phyloP scores from a whole-genome alignment of 2,329 filamentous ascomycete genomes.

The Proliferodiscus dingleyae region DNA sequence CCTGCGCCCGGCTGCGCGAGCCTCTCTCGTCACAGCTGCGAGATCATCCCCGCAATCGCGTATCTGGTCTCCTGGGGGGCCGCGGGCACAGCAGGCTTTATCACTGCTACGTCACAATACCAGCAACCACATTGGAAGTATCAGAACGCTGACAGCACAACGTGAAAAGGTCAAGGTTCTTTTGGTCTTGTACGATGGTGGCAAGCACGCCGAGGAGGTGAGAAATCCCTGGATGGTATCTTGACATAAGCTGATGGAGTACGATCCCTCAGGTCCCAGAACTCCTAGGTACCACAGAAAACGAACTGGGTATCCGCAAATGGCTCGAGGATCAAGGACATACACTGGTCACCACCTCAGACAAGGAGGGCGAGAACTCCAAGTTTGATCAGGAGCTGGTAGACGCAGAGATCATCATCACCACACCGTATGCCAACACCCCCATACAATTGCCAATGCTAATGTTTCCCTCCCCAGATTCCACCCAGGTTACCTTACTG shows the following conservation, averaged over 20 bases:
- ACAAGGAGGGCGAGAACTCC: conserved; percentile 93
- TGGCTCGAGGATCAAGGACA: conserved; percentile 98
- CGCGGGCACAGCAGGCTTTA: too few species aligned
- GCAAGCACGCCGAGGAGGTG: conserved; percentile 77
- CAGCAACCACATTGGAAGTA: conserved; percentile 23
- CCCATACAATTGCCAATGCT: neutral
- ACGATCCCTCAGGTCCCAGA: conserved; percentile 58
- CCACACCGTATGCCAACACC: conserved; percentile 67
- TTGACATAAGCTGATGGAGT: too few species aligned
- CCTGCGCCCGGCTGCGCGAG: conserved; percentile 15
- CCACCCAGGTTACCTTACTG: conserved; percentile 96
- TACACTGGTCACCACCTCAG: conserved; percentile 92
- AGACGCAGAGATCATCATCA: conserved; percentile 98
- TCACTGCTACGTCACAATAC: conserved; percentile 10
- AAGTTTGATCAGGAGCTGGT: conserved; percentile 93
- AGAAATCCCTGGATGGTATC: too few species aligned
- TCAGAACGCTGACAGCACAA: conserved; percentile 31
- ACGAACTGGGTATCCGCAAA: conserved; percentile 93
- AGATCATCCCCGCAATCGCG: conserved; percentile 17
- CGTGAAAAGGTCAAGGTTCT: conserved; percentile 82
- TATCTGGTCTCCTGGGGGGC: conserved; percentile 18
- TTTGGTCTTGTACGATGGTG: conserved; percentile 85
- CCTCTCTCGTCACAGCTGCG: conserved; percentile 17
- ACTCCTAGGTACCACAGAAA: conserved; percentile 86
- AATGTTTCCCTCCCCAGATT: conserved; percentile 53